Conservation (phyloP, 2,329 filamentous ascomycete species). For the Monilinia polystroma region DNA sequence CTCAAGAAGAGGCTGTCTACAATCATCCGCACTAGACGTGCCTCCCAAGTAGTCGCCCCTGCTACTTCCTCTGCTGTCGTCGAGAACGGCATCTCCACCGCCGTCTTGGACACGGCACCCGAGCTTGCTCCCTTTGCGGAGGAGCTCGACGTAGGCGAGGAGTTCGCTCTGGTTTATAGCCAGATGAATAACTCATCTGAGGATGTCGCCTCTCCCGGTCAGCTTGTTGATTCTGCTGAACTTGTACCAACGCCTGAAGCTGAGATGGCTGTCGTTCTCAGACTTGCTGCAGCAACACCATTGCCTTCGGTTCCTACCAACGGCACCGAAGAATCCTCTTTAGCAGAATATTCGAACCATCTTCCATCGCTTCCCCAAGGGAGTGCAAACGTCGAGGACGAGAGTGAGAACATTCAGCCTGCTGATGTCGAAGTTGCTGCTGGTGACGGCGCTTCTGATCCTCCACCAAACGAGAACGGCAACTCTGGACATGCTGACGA, state of each 20-base stretch:
- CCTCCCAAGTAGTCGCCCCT: not conserved
- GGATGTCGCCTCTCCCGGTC: not conserved
- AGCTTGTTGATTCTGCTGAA: not conserved
- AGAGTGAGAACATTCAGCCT: not conserved
- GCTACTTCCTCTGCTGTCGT: no score
- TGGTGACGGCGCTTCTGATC: constrained; percentile 1
- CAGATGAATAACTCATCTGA: not conserved
- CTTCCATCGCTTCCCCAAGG: not conserved
- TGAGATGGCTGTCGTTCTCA: not conserved
- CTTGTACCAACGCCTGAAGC: not conserved
- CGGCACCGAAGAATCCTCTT: no score
- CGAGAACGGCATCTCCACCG: no score
- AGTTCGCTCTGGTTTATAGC: constrained; percentile 3
- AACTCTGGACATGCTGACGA: not conserved
- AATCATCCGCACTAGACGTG: constrained; percentile 9
- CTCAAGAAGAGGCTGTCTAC: constrained; percentile 17
- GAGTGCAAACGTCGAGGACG: not conserved
- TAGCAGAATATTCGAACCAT: not conserved
- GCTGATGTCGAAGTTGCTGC: not conserved
- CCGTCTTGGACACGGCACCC: not conserved
- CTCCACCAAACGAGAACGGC: not conserved
- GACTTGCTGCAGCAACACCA: not conserved
- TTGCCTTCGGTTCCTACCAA: not conserved
- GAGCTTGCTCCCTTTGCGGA: not conserved
- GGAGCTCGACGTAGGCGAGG: not conserved